Evolutionary conservation across 176 grass and related monocot genomes (phyloP).

Genomic region (Triticum timopheevii): DNA sequence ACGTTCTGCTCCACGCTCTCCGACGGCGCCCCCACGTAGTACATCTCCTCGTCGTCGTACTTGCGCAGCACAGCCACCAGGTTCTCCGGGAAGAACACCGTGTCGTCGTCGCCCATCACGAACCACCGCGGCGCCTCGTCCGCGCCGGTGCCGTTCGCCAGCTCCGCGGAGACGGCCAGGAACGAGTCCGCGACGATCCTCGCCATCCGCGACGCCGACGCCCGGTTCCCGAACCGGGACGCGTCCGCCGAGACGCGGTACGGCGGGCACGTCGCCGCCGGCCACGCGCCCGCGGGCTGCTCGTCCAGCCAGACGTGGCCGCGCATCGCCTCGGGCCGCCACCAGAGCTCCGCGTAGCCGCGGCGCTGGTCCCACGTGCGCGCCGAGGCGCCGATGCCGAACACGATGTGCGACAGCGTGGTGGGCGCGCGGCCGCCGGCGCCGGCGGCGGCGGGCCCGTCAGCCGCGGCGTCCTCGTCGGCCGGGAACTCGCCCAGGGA

Average conservation of each 20-base stretch:
- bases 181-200: slow-evolving; percentile 76
- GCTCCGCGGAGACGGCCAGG: slow-evolving; percentile 25
- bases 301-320: slow-evolving; percentile 94
- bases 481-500: slow-evolving; percentile 8
- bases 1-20: slow-evolving; percentile 98
- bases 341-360: slow-evolving; percentile 83
- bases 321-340: slow-evolving; percentile 54
- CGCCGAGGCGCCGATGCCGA: slow-evolving; percentile 77
- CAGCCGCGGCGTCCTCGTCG: background rate
- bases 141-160: slow-evolving; percentile 4
- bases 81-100: slow-evolving; percentile 94
- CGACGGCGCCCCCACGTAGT: slow-evolving; percentile 87
- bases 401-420: slow-evolving; percentile 77
- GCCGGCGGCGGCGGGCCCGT: background rate
- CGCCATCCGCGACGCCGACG: slow-evolving; percentile 75
- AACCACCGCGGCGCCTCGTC: slow-evolving; percentile 60
- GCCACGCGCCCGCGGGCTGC: slow-evolving; percentile 50
- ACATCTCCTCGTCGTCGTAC: slow-evolving; percentile 91
- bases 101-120: slow-evolving; percentile 99
- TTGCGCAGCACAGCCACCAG: slow-evolving; percentile 73
- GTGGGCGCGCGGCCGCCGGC: background rate
- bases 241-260: slow-evolving; percentile 71
- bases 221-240: slow-evolving; percentile 73
- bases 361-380: slow-evolving; percentile 60
- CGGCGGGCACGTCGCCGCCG: slow-evolving; percentile 51